A percentile compares a stretch with the other conserved stretches of the same genome.
phyloP scores from a whole-genome alignment of 495 filamentous ascomycete genomes.

The Friedmanniomyces simplex region DNA sequence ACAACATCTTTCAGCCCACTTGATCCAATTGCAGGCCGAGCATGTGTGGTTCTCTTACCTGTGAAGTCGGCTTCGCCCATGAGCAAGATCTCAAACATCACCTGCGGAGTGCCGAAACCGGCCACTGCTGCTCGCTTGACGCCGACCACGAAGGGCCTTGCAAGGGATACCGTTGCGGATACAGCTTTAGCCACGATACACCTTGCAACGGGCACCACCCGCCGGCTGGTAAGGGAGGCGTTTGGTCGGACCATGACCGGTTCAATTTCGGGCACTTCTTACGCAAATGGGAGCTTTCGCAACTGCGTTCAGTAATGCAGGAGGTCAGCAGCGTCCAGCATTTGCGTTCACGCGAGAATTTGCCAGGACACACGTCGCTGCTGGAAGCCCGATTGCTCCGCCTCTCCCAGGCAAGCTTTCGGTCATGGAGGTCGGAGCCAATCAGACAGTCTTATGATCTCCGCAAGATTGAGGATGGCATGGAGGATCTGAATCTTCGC shows the following conservation, averaged over 20 bases:
- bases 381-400: not conserved
- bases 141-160: not conserved
- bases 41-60: not conserved
- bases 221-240: not conserved
- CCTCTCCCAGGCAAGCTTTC: not conserved
- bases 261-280: not conserved
- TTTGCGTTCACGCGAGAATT: not conserved
- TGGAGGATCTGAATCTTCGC: not conserved
- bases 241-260: not conserved
- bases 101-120: not conserved
- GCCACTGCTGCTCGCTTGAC: not conserved
- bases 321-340: not conserved
- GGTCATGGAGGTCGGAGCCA: not conserved
- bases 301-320: not conserved
- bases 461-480: not conserved
- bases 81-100: not conserved
- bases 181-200: not conserved
- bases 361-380: not conserved
- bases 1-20: not conserved
- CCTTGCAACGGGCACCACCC: not conserved
- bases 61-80: not conserved
- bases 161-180: not conserved
- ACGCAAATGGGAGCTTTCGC: not conserved
- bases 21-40: not conserved
- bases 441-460: not conserved